Evolutionary conservation across 1,284 basidiomycete species (phyloP).

Genomic region (Neolentinus lepideus): DNA sequence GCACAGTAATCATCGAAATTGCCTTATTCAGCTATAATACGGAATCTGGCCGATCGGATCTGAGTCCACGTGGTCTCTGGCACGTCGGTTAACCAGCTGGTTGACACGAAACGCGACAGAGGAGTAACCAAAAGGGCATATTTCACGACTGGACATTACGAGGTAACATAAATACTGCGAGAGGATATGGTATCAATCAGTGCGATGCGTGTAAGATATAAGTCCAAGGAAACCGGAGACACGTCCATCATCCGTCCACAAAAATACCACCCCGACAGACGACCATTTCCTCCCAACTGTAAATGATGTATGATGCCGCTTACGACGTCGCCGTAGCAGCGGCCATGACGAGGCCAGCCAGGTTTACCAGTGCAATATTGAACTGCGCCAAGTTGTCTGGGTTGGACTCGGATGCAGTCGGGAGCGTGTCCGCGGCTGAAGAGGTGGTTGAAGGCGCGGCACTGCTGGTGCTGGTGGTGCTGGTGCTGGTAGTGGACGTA

Average conservation of each 20-base stretch:
- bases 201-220: not conserved
- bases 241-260: not conserved
- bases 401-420: conserved; percentile 8
- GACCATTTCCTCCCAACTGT: not conserved
- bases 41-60: too few relatives aligned
- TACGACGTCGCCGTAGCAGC: conserved; percentile 5
- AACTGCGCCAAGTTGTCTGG: conserved; percentile 21
- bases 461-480: not conserved
- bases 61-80: too few relatives aligned
- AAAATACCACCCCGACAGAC: not conserved
- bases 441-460: conserved; percentile 15
- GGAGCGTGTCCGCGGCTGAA: conserved; percentile 5
- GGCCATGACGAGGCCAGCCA: conserved; percentile 21
- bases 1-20: too few relatives aligned
- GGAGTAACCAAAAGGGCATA: too few relatives aligned
- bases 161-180: not conserved
- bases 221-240: not conserved
- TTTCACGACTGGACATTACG: not conserved
- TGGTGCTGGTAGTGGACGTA: conserved; percentile 9
- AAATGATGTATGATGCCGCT: not conserved
- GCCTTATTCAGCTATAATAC: too few relatives aligned
- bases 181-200: not conserved
- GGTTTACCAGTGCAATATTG: conserved; percentile 21
- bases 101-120: too few relatives aligned
- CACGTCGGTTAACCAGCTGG: too few relatives aligned